These are phyloP conservation scores for Bacidia rubella DNA, from an alignment of 495 filamentous ascomycete genomes.

Conservation along the genomic window DNA sequence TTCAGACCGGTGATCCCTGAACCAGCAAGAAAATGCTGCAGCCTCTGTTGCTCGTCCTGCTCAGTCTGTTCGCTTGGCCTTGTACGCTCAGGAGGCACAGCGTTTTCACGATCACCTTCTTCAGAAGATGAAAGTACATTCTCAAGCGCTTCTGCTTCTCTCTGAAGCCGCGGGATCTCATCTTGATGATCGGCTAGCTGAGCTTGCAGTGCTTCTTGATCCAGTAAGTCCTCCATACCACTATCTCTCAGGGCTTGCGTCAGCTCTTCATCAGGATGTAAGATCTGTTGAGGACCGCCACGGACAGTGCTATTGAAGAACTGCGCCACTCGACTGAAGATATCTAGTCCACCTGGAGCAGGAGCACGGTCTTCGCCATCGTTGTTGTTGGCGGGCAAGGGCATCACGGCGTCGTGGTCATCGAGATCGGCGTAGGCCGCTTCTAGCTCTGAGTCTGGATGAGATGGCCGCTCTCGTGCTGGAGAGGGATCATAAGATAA, in stretches of 20 bases:
- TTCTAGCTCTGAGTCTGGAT: constrained; percentile 2
- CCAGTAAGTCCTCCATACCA: neutral
- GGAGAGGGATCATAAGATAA: constrained; percentile 22
- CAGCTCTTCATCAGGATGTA: neutral
- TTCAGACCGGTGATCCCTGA: constrained; percentile 12
- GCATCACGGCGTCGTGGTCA: constrained; percentile 2
- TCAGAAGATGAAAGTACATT: neutral
- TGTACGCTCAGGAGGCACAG: neutral
- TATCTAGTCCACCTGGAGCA: neutral
- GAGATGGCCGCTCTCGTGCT: neutral
- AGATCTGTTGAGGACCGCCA: neutral
- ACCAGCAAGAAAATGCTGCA: constrained; percentile 18
- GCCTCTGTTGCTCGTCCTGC: constrained; percentile 13
- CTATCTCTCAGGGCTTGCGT: neutral
- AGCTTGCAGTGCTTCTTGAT: neutral
- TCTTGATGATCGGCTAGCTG: neutral
- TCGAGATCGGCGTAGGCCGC: constrained; percentile 2
- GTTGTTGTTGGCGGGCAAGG: neutral
- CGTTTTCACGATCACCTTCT: neutral
- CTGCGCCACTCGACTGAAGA: neutral
- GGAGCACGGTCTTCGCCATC: neutral
- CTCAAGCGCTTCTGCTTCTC: too few species aligned
- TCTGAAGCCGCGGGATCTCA: neutral
- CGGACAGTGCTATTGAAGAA: neutral
- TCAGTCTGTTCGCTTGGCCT: neutral